Base-by-base conservation (phyloP, 345 rosid species). In the Zanthoxylum bungeanum region DNA sequence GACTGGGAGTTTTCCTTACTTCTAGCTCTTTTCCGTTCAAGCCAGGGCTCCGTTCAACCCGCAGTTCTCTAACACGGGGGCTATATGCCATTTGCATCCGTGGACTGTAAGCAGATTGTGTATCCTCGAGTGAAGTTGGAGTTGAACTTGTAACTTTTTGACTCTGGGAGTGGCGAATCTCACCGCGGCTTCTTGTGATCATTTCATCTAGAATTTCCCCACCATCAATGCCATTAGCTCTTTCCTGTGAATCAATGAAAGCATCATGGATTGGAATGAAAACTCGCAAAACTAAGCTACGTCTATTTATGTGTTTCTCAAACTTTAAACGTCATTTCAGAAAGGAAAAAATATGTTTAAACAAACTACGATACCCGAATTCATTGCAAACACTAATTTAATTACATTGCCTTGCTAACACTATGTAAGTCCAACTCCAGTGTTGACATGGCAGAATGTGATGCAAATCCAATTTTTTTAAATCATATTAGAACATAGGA, bases 151-250 rank as follows among this genome's bases (percentile, higher is more conserved):
- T 83, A 55, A 80, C 59, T 79, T 83, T 89, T 31, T 89, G 89
- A 70, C 90, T 87, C 16, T 74, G 86, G n/a, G 73, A 27, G 40
- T 17, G 78, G 36, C 90, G 90, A 62, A 87, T 66, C 85, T 89
- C 95, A 36, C 92, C 92, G 8, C 95, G 86, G 79, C 90, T 85
- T 83, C 95, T 77, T 64, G 90, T 89, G 62, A 89, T 78, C 21
- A 87, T 75, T 64, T 77, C 90, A 69, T 89, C 95, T 22, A 89
- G 90, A 68, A 89, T 79, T 79, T 89, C 95, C 42, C 83, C 81
- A 8, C 75, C 55, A 34, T 85, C 88, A 22, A 82, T 65, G 22
- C 57, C 58, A 17, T 76, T 47, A 39, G 76, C 40, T 61, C 87
- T 86, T 68, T 79, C 68, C 93, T 85, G 81, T 55, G 53, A 44